Evolutionary conservation across 345 rosid species (phyloP).

Genomic region (Odontarrhena argentea): DNA sequence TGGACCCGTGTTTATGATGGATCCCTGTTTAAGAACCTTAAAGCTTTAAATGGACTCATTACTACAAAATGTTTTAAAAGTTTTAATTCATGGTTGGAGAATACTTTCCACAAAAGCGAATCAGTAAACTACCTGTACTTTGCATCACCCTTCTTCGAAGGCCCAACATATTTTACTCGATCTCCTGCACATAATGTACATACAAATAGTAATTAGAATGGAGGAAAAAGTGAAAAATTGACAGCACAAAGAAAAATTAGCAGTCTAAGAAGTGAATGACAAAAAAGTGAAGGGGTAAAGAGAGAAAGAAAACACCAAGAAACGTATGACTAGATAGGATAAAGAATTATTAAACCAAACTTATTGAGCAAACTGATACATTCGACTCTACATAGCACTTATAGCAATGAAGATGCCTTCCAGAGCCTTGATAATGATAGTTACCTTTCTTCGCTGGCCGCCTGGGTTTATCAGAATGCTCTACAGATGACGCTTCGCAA

Average conservation of each 20-base stretch:
- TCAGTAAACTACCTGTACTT: slow-evolving; percentile 62
- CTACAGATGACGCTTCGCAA: slow-evolving; percentile 54
- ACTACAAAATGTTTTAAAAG: background rate
- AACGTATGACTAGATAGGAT: slow-evolving; percentile 13
- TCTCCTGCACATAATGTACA: slow-evolving; percentile 58
- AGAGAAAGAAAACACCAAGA: slow-evolving; percentile 24
- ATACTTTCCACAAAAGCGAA: slow-evolving; percentile 1
- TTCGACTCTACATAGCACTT: slow-evolving; percentile 17
- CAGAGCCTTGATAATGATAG: slow-evolving; percentile 17
- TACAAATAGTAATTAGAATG: slow-evolving; percentile 1
- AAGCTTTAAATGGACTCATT: slow-evolving; percentile 2
- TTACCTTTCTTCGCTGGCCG: slow-evolving; percentile 76
- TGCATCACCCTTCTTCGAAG: slow-evolving; percentile 53
- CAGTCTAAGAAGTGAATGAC: slow-evolving; percentile 17
- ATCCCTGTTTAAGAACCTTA: slow-evolving; percentile 1
- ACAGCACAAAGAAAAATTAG: slow-evolving; percentile 17
- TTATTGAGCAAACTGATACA: slow-evolving; percentile 20
- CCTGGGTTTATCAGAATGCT: slow-evolving; percentile 55
- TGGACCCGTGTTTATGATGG: background rate
- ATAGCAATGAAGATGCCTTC: slow-evolving; percentile 17
- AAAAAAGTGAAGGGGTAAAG: slow-evolving; percentile 19
- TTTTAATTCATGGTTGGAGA: background rate
- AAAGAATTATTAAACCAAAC: background rate
- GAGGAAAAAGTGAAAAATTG: background rate
- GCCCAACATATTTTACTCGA: slow-evolving; percentile 83